Base-by-base conservation (phyloP, 2,329 filamentous ascomycete genomes). In the Fusarium falciforme region DNA sequence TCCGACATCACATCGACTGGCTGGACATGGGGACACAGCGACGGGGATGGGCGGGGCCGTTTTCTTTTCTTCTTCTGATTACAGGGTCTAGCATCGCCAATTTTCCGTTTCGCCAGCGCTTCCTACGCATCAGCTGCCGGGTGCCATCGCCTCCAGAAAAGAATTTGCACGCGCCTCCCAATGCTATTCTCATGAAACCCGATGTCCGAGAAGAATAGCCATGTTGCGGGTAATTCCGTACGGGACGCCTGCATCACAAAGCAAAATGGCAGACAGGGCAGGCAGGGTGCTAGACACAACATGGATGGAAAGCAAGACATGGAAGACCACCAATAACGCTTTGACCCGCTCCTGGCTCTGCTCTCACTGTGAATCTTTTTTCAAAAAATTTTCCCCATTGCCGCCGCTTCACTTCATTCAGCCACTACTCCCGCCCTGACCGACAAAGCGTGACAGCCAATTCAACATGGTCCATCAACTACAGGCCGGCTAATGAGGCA, bases 371-470 rank as follows among this genome's bases (percentile, higher is more conserved):
- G 49, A 54, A 55, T 64, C 57, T 29, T 52, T 44, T 27, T 22
- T 25, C 38, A 20, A 35, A 10, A 20, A 36, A 33, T 25, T 35
- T 66, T 70, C 52, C 52, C 38, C 36, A 36, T 60, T 59, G 49
- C 27, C 22, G 55, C 42, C 55, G 62, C 54, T 66, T 40, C 49
- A 60, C 35, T 60, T 52, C 47, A 66, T 61, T 62, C 70, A 74
- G 71, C 68, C 49, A 60, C 49, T 62, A 33, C 59, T 64, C 49
- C 67, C 60, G 54, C 64, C 57, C 58, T 74, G 71, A 74, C 71
- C 71, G 71, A 74, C 71, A 74, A 72, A 68, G 54, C 55, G 57
- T 68, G 33, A 71, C 66, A 74, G 52, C 33, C 36, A 60, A 59
- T 40, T 55, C 55, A 55, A 59, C 16, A 52, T 47, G 40, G 57